phyloP scores from a whole-genome alignment of 2,329 filamentous ascomycete genomes.

The Lachnum nothofagi region DNA sequence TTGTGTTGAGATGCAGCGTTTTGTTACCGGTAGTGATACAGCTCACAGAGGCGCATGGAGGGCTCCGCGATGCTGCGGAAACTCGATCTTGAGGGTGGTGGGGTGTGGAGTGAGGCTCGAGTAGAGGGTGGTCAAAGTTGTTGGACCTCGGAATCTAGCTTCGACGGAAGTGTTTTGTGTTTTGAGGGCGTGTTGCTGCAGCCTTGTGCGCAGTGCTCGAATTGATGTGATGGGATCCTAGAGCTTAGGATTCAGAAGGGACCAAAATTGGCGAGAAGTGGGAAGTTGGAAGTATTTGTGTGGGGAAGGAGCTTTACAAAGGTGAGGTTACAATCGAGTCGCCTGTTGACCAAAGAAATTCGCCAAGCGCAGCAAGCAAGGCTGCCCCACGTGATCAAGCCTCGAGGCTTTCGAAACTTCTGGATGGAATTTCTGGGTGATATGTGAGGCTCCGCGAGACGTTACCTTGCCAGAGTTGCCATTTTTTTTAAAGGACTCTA shows the following conservation, averaged over 20 bases:
- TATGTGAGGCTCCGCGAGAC: too few species aligned
- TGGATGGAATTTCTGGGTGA: too few species aligned
- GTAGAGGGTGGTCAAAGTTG: slow-evolving; percentile 16
- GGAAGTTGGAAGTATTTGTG: slow-evolving; percentile 18
- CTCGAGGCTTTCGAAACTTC: not conserved
- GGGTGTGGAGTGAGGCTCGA: slow-evolving; percentile 9
- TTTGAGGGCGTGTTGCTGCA: slow-evolving; percentile 4
- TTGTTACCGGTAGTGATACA: slow-evolving; percentile 6
- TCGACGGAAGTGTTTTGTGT: slow-evolving; percentile 4
- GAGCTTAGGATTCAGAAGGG: slow-evolving; percentile 4
- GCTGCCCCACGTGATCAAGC: not conserved
- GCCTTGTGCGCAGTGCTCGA: slow-evolving; percentile 15
- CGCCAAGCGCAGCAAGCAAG: too few species aligned
- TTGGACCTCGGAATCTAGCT: slow-evolving; percentile 5
- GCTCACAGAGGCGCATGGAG: slow-evolving; percentile 14
- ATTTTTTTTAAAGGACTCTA: too few species aligned
- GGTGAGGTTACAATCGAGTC: too few species aligned
- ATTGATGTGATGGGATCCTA: slow-evolving; percentile 15
- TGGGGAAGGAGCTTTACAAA: slow-evolving; percentile 1
- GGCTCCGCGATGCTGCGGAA: slow-evolving; percentile 1
- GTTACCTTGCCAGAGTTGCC: too few species aligned
- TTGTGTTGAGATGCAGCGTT: not conserved
- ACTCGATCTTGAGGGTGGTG: slow-evolving; percentile 1
- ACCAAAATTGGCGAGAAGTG: slow-evolving; percentile 2
- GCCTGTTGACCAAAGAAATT: too few species aligned